Evolutionary conservation across 306 rosid genomes (phyloP).

Genomic region (Astragalus membranaceus): DNA sequence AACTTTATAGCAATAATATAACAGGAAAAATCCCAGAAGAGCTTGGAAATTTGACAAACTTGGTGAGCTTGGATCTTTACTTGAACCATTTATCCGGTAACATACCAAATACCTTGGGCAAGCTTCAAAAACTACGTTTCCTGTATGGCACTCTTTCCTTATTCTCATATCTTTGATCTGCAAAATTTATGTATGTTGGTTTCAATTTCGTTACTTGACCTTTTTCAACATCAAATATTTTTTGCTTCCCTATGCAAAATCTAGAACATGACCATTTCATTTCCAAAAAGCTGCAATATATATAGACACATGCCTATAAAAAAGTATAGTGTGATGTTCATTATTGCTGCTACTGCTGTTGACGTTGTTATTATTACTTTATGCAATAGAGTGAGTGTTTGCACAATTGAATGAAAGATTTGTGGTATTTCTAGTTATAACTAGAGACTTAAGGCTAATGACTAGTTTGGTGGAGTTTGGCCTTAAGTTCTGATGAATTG

Average conservation of each 20-base stretch:
- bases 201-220: background rate
- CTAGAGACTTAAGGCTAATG: background rate
- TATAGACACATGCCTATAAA: background rate
- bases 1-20: conserved; percentile 70
- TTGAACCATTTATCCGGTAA: conserved; percentile 44
- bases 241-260: conserved; percentile 1
- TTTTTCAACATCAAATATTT: background rate
- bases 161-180: conserved; percentile 20
- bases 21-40: conserved; percentile 63
- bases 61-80: conserved; percentile 97
- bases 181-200: background rate
- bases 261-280: background rate
- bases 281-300: background rate
- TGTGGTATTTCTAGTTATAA: background rate
- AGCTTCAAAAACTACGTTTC: conserved; percentile 59
- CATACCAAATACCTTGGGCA: conserved; percentile 56
- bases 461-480: background rate
- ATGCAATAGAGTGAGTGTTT: background rate
- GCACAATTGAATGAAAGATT: background rate
- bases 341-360: background rate
- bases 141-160: conserved; percentile 58
- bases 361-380: background rate
- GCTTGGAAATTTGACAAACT: conserved; percentile 66
- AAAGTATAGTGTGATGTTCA: background rate
- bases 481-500: too few relatives aligned